Conservation (phyloP, 2,329 filamentous ascomycete species). For the Aspergillus ibericus region DNA sequence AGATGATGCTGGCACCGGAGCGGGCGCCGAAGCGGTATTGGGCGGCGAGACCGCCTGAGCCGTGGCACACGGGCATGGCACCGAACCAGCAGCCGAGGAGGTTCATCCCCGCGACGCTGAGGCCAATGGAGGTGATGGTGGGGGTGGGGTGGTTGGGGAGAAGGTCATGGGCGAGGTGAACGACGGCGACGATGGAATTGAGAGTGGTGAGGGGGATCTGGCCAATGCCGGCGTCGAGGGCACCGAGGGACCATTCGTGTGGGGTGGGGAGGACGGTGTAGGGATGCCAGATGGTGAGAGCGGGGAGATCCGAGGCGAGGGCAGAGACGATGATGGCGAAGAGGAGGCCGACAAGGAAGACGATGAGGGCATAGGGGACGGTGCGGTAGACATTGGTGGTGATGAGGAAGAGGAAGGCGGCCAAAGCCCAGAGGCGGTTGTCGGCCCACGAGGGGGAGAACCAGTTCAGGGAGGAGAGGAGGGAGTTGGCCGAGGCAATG, state of each 20-base stretch:
- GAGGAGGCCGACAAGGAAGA: conserved; percentile 68
- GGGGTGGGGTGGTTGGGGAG: conserved; percentile 69
- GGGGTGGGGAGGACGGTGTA: conserved; percentile 48
- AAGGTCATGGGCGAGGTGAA: conserved; percentile 74
- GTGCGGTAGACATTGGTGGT: conserved; percentile 63
- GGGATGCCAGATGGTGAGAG: conserved; percentile 63
- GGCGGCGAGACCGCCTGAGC: conserved; percentile 83
- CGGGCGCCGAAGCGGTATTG: conserved; percentile 90
- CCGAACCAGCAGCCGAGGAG: conserved; percentile 85
- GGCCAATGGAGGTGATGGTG: conserved; percentile 73
- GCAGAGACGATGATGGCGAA: conserved; percentile 57
- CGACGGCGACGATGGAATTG: conserved; percentile 88
- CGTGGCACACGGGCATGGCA: conserved; percentile 93
- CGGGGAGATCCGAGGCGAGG: conserved; percentile 46
- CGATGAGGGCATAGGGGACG: conserved; percentile 74
- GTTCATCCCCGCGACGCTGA: conserved; percentile 84
- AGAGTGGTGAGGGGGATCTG: conserved; percentile 89
- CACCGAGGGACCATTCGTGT: conserved; percentile 54
- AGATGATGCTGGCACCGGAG: conserved; percentile 77
- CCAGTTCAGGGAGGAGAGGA: conserved; percentile 72
- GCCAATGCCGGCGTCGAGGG: conserved; percentile 70
- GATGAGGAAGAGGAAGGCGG: conserved; percentile 70
- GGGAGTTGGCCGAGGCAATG: conserved; percentile 69
- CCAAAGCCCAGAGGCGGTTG: conserved; percentile 75
- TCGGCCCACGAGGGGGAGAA: conserved; percentile 65